Conservation (phyloP, 495 filamentous ascomycete species). For the Penicillium pancosmium region DNA sequence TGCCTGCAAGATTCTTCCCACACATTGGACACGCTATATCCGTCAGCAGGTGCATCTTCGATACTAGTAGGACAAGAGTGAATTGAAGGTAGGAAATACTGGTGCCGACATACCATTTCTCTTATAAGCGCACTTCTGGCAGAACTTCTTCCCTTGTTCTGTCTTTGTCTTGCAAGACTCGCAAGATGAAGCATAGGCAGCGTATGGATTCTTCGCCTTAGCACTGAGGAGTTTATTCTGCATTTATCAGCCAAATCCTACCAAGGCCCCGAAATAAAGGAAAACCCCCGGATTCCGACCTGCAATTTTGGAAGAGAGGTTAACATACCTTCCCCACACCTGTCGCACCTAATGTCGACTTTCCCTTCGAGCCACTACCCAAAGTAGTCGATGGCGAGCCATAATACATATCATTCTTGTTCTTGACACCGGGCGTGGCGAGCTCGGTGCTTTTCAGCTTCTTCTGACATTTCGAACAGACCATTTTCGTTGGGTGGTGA, state of each 20-base stretch:
- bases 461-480: slow-evolving; percentile 70
- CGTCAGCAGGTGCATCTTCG: slow-evolving; percentile 19
- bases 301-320: background rate
- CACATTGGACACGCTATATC: slow-evolving; percentile 64
- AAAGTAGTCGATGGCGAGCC: slow-evolving; percentile 63
- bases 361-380: slow-evolving; percentile 58
- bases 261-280: background rate
- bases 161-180: slow-evolving; percentile 66
- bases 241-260: slow-evolving; percentile 1
- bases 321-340: slow-evolving; percentile 41
- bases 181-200: slow-evolving; percentile 65
- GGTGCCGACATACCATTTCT: slow-evolving; percentile 55
- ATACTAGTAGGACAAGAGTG: background rate
- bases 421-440: slow-evolving; percentile 70
- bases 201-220: slow-evolving; percentile 70
- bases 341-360: slow-evolving; percentile 36
- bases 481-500: slow-evolving; percentile 49
- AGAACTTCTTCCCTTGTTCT: slow-evolving; percentile 62
- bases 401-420: slow-evolving; percentile 72
- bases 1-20: slow-evolving; percentile 58
- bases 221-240: slow-evolving; percentile 71
- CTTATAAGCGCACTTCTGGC: slow-evolving; percentile 69
- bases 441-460: slow-evolving; percentile 63
- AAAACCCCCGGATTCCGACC: background rate
- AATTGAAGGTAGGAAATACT: background rate